Conservation (phyloP, 352 stramenopile genomes). For the Sclerospora graminicola region DNA sequence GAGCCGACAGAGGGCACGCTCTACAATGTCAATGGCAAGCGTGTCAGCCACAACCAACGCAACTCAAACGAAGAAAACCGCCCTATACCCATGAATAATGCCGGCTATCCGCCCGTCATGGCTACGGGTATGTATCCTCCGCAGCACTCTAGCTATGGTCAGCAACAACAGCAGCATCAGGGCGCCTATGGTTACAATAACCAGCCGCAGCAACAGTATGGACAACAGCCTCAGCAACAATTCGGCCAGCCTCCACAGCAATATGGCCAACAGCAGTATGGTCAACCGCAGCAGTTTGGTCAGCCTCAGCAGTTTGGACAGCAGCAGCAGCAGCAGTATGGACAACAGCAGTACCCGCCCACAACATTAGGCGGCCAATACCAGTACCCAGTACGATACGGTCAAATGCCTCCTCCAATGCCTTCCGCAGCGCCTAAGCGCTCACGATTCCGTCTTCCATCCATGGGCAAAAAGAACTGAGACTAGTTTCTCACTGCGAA, state of each 20-base stretch:
- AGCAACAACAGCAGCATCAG: constrained; percentile 16
- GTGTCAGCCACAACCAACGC: constrained; percentile 28
- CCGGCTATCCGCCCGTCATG: constrained; percentile 33
- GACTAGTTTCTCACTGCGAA: constrained; percentile 10
- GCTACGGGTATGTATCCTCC: constrained; percentile 41
- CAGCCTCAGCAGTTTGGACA: constrained; percentile 11
- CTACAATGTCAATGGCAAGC: constrained; percentile 46
- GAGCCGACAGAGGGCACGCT: constrained; percentile 63
- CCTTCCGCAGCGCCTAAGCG: constrained; percentile 45
- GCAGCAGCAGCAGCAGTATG: constrained; percentile 1
- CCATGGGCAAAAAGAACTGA: constrained; percentile 71
- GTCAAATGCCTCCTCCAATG: constrained; percentile 40
- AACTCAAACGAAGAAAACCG: constrained; percentile 61
- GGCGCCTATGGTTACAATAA: constrained; percentile 17
- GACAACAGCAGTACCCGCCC: constrained; percentile 17
- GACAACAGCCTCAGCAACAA: constrained; percentile 20
- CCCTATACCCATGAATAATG: constrained; percentile 17
- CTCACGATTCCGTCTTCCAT: constrained; percentile 57
- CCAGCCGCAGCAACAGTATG: constrained; percentile 18
- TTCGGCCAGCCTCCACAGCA: constrained; percentile 4
- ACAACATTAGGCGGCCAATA: constrained; percentile 28
- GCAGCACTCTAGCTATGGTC: constrained; percentile 37
- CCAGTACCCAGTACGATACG: constrained; percentile 50
- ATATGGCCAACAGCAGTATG: constrained; percentile 13
- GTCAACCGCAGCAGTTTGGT: constrained; percentile 9